Base-by-base conservation (phyloP, 768 basidiomycete genomes). In the Podaxis pistillaris region DNA sequence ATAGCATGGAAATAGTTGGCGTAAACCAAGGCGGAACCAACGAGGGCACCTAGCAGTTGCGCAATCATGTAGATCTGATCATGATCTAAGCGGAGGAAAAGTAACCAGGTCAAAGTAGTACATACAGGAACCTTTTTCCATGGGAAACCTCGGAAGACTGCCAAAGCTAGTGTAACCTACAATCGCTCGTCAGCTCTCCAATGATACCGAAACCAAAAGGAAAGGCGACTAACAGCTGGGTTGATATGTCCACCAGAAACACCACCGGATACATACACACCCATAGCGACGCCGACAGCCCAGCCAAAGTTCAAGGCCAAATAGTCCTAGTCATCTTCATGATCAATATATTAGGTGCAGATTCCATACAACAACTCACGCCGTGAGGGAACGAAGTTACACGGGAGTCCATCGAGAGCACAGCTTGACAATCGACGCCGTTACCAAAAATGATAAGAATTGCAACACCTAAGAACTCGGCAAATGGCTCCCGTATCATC, bases 241-340 rank as follows among this genome's bases (percentile, higher is more conserved):
- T 91, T 91, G 64, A 90, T 82, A 68, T 92, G 90, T 30, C 88
- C 90, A 5, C 88, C 89, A 51, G 90, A 90, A 61, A 89, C 81
- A 51, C 86, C 85, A 54, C 80, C 81, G 22, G 81, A 81, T 2
- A 85, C 79, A 87, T 87, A 91, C 9, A 87, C 88, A 36, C 87
- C 90, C 71, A 90, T 75, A 8, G 85, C 83, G 3, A 83, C 76
- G 26, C 88, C 86, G 58, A 79, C 70, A 4, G 78, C 86, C 86
- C 86, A 88, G 40, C 83, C 84, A 47, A 86, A 76, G 64, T 73
- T 79, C 57, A 84, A 74, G 15, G 84, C 80, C 4, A 83, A 65
- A 62, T 77, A 84, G 51, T 74, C 70, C n/a, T n/a, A n/a, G n/a
- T n/a, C n/a, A n/a, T n/a, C n/a, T n/a, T n/a, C n/a, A n/a, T 24